Percentiles rank a stretch among this genome's conserved stretches.
Conservation (phyloP, 176 grass and related monocot species). For the Pontederia paniculata region DNA sequence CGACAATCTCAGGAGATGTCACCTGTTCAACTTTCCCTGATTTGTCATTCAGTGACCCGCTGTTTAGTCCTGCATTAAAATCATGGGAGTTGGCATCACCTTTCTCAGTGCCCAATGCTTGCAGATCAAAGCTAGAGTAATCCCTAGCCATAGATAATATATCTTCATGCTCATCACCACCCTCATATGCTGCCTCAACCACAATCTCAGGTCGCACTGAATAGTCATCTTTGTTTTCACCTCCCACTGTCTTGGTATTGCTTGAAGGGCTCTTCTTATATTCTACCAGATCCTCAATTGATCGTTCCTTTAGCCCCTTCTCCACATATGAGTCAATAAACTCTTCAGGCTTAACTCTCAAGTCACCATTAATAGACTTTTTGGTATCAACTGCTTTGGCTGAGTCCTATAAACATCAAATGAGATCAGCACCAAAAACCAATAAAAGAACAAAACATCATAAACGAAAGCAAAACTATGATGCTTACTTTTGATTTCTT, state of each 20-base stretch:
- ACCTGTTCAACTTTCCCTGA: conserved; percentile 1
- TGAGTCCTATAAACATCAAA: conserved; percentile 26
- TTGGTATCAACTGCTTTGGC: conserved; percentile 23
- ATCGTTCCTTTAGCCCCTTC: background rate
- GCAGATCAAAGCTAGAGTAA: conserved; percentile 20
- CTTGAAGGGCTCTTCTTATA: background rate
- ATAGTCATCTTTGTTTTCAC: background rate
- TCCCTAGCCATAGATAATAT: conserved; percentile 21
- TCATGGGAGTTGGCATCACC: background rate
- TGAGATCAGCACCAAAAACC: background rate
- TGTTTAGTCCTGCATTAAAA: conserved; percentile 10
- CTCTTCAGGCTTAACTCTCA: conserved; percentile 61
- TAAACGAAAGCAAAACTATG: conserved; percentile 7
- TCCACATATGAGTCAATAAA: conserved; percentile 16
- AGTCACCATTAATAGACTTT: conserved; percentile 30
- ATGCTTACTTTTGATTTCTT: conserved; percentile 42
- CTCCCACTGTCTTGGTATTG: conserved; percentile 7
- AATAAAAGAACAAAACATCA: background rate
- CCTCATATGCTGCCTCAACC: conserved; percentile 21
- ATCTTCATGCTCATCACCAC: conserved; percentile 25
- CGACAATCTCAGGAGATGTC: conserved; percentile 2
- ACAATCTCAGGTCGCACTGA: background rate
- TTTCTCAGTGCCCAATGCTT: conserved; percentile 11
- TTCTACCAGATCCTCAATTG: background rate
- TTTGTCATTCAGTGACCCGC: background rate